Evolutionary conservation across 495 filamentous ascomycete genomes (phyloP).

Genomic region (Penicillium egyptiacum): DNA sequence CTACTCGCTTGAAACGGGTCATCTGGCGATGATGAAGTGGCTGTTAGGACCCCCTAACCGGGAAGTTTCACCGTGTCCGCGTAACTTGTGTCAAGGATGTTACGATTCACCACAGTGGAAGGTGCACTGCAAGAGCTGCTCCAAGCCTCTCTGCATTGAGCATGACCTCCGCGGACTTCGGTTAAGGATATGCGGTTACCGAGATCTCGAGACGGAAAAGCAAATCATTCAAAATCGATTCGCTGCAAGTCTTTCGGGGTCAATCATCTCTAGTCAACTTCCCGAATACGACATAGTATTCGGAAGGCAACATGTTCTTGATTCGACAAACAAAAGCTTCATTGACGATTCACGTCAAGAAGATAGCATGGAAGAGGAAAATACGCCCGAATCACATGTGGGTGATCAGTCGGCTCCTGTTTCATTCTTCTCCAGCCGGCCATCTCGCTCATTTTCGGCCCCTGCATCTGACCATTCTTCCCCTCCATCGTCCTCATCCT

Average conservation of each 20-base stretch:
- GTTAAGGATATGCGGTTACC: conserved; percentile 59
- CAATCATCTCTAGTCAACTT: conserved; percentile 15
- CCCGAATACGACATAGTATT: conserved; percentile 33
- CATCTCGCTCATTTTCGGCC: conserved; percentile 34
- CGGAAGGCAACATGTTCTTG: conserved; percentile 32
- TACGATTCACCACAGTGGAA: conserved; percentile 60
- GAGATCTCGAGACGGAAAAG: conserved; percentile 56
- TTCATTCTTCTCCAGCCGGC: conserved; percentile 21
- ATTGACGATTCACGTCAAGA: conserved; percentile 39
- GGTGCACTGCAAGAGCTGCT: conserved; percentile 57
- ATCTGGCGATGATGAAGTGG: conserved; percentile 55
- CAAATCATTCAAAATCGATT: conserved; percentile 38
- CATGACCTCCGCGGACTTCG: conserved; percentile 62
- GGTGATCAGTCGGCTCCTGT: conserved; percentile 14
- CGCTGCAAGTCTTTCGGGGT: conserved; percentile 12
- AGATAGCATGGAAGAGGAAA: conserved; percentile 27
- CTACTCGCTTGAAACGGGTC: conserved; percentile 44
- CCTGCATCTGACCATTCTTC: conserved; percentile 46
- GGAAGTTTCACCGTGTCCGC: conserved; percentile 52
- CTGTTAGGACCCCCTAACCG: conserved; percentile 48
- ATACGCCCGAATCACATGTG: conserved; percentile 21
- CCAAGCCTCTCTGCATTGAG: conserved; percentile 59
- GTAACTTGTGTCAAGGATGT: conserved; percentile 61
- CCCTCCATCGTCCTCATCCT: conserved; percentile 40
- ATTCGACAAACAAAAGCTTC: conserved; percentile 45